Evolutionary conservation across 306 rosid species (phyloP), one percentile per base, ranked within the genome.

Genomic region (Cicer pinnatifidum): DNA sequence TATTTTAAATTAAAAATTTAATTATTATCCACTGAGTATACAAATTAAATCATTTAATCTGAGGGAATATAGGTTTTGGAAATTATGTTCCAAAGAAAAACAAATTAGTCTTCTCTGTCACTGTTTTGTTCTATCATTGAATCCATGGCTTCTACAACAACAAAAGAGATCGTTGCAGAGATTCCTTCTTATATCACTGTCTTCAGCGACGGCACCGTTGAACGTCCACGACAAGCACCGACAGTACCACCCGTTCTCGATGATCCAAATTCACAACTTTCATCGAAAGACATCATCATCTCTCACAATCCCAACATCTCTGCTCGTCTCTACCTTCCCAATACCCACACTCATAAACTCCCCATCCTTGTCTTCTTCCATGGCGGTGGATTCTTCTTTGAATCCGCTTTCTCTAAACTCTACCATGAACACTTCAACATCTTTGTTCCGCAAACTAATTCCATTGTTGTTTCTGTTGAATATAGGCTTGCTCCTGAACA

Each of bases 341-440:
- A 70, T 12, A 48, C 54, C 4, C 38, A 0, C 1, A 50, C 16
- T n/a, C 38, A 76, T 6, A 87, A 81, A 46, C 13, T 87, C 12
- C 88, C 88, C 9, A 28, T 87, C 71, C 67, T 80, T 73, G 79
- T 87, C 45, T 87, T 80, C 78, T 84, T 28, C 60, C 91, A 87
- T 3, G 91, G 88, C 0, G 87, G 88, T 1, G 85, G 44, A 1
- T 80, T 84, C 72, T 7, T 72, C 67, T 6, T 75, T 0, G 85
- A 84, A 41, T 82, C 88, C 0, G 79, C 88, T 3, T 87, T 87
- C 73, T 77, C 85, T 0, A 13, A 15, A 0, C 12, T 35, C 23
- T 78, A 82, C 48, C 81, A 87, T 1, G 6, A 6, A n/a, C 78
- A 60, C 54, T 75, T 84, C 72, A 73, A 78, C 13, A 20, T 3